Conservation (phyloP, 345 rosid genomes). For the Barbarea vulgaris region DNA sequence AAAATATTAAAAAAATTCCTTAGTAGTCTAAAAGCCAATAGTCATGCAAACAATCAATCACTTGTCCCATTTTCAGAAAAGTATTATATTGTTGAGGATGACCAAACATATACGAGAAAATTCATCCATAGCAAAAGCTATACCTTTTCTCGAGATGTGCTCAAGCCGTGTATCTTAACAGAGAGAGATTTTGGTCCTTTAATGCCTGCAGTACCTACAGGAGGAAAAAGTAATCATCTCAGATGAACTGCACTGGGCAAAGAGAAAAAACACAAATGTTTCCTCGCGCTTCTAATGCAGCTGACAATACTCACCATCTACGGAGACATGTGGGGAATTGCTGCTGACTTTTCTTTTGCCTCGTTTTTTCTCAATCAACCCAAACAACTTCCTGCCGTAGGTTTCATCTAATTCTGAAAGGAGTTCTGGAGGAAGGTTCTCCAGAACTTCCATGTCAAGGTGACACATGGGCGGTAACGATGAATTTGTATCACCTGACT, state of each 20-base stretch:
- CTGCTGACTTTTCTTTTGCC: slow-evolving; percentile 43
- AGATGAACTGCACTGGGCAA: neutral
- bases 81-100: neutral
- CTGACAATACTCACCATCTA: slow-evolving; percentile 46
- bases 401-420: slow-evolving; percentile 77
- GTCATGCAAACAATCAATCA: neutral
- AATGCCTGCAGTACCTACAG: slow-evolving; percentile 13
- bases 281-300: neutral
- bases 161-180: slow-evolving; percentile 36
- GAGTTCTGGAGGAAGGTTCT: slow-evolving; percentile 83
- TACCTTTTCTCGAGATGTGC: slow-evolving; percentile 50
- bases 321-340: slow-evolving; percentile 28
- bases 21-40: no score
- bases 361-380: slow-evolving; percentile 57
- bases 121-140: slow-evolving; percentile 11
- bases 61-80: neutral
- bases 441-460: slow-evolving; percentile 81
- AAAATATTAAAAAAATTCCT: slow-evolving; percentile 15
- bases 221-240: slow-evolving; percentile 8
- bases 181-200: slow-evolving; percentile 33
- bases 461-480: slow-evolving; percentile 65
- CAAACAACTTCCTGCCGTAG: slow-evolving; percentile 72
- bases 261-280: neutral
- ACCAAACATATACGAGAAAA: neutral
- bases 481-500: slow-evolving; percentile 41